Percentiles rank a stretch among this genome's conserved stretches.
Evolutionary conservation across 495 filamentous ascomycete genomes (phyloP).

Genomic region (Annulohypoxylon bovei): DNA sequence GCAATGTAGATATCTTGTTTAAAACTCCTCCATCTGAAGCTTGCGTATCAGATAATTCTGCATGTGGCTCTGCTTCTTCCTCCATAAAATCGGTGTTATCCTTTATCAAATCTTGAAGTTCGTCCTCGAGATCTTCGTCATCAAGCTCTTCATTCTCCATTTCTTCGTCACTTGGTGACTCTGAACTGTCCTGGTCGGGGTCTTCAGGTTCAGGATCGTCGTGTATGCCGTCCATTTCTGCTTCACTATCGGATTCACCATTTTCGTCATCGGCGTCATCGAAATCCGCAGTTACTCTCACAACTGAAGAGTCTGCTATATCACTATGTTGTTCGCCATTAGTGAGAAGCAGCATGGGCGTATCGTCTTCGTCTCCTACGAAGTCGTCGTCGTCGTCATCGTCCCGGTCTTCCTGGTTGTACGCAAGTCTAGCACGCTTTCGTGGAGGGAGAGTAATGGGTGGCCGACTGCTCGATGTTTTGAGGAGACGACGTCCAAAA

Average conservation of each 20-base stretch:
- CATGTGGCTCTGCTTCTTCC: conserved; percentile 29
- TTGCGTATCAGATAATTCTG: neutral
- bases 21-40: conserved; percentile 28
- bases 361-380: conserved; percentile 32
- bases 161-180: conserved; percentile 43
- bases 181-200: conserved; percentile 23
- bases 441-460: conserved; percentile 76
- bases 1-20: conserved; percentile 49
- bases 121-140: conserved; percentile 35
- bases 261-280: conserved; percentile 38
- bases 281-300: conserved; percentile 21
- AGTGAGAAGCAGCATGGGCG: conserved; percentile 51
- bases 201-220: conserved; percentile 24
- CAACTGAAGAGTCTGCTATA: neutral
- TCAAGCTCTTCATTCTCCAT: neutral
- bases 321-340: conserved; percentile 41
- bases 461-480: conserved; percentile 69
- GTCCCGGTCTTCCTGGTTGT: conserved; percentile 50
- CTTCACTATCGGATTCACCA: conserved; percentile 43
- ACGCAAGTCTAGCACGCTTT: conserved; percentile 71
- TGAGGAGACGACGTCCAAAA: conserved; percentile 80
- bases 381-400: conserved; percentile 36
- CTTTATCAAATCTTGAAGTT: conserved; percentile 27
- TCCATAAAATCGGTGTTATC: conserved; percentile 36
- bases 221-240: conserved; percentile 20